These are phyloP conservation scores for Cytospora leucostoma DNA, from an alignment of 2,329 filamentous ascomycete genomes.

Conservation along the genomic window DNA sequence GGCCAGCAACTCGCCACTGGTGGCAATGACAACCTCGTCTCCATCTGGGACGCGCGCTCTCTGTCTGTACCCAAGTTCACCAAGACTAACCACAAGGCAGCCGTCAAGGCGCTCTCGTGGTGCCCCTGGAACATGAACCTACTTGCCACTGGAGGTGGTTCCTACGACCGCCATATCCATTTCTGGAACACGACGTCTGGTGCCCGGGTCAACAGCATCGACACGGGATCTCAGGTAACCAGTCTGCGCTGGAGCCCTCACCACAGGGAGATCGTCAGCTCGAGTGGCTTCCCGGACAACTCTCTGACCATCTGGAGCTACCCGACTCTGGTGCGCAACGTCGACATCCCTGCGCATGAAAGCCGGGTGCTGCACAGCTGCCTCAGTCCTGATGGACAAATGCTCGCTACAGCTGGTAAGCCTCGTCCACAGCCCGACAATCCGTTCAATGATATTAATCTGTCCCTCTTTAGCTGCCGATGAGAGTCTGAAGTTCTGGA, in stretches of 20 bases:
- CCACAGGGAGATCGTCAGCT: slow-evolving; percentile 98
- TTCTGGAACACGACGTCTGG: slow-evolving; percentile 99
- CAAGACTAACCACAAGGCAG: slow-evolving; percentile 99
- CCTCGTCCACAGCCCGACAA: slow-evolving; percentile 20
- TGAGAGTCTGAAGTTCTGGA: slow-evolving; percentile 99
- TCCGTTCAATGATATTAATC: slow-evolving; percentile 34
- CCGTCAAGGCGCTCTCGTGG: slow-evolving; percentile 97
- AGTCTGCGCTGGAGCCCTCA: slow-evolving; percentile 94
- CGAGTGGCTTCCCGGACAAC: slow-evolving; percentile 98
- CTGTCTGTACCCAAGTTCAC: slow-evolving; percentile 95
- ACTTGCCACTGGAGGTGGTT: slow-evolving; percentile 92
- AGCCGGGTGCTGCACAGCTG: slow-evolving; percentile 95
- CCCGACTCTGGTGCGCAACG: slow-evolving; percentile 92
- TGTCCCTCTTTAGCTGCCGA: slow-evolving; percentile 66
- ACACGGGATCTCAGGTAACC: slow-evolving; percentile 96
- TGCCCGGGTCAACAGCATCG: slow-evolving; percentile 97
- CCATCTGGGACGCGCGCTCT: slow-evolving; percentile 97
- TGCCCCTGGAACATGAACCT: slow-evolving; percentile 99
- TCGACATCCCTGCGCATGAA: slow-evolving; percentile 97
- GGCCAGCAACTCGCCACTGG: slow-evolving; percentile 96
- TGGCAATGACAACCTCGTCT: slow-evolving; percentile 98
- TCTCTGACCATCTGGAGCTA: slow-evolving; percentile 99
- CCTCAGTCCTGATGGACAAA: slow-evolving; percentile 95
- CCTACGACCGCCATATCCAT: slow-evolving; percentile 96
- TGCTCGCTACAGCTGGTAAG: slow-evolving; percentile 88